Conservation (phyloP, 805 yeast genomes). For the Yarrowia porcina region DNA sequence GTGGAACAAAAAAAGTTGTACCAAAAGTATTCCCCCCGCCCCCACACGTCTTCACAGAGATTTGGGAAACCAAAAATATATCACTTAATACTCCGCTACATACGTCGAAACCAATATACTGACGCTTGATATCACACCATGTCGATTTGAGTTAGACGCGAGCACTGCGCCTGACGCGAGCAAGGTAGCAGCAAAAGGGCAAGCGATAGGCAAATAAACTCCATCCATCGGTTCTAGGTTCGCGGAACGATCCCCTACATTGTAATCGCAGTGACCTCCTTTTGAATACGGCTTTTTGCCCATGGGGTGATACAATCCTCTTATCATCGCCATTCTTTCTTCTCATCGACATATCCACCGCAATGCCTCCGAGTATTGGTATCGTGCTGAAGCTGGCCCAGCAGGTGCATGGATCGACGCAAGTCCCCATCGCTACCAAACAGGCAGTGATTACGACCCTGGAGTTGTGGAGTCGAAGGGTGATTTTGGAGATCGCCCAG, state of each 20-base stretch:
- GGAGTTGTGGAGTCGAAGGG: slow-evolving; percentile 21
- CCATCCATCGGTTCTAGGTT: background rate
- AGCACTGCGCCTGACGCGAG: slow-evolving; percentile 9
- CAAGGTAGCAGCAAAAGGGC: background rate
- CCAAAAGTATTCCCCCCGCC: too few species aligned
- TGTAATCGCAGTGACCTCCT: background rate
- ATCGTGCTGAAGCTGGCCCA: slow-evolving; percentile 3
- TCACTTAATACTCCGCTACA: too few species aligned
- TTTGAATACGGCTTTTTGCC: background rate
- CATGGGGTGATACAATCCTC: background rate
- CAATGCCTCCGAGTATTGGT: slow-evolving; percentile 2
- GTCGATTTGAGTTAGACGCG: background rate
- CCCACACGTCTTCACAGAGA: too few species aligned
- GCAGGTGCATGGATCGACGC: background rate
- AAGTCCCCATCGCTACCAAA: background rate
- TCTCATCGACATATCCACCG: background rate
- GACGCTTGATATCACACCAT: background rate
- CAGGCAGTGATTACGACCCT: background rate
- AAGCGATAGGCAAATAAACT: background rate
- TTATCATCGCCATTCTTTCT: background rate
- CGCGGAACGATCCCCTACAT: slow-evolving; percentile 1
- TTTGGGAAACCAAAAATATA: too few species aligned
- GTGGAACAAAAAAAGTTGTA: background rate
- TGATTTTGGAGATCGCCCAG: slow-evolving; percentile 1
- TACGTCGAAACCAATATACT: too few species aligned